phyloP scores from a whole-genome alignment of 495 filamentous ascomycete species.

The Hyaloscypha variabilis region DNA sequence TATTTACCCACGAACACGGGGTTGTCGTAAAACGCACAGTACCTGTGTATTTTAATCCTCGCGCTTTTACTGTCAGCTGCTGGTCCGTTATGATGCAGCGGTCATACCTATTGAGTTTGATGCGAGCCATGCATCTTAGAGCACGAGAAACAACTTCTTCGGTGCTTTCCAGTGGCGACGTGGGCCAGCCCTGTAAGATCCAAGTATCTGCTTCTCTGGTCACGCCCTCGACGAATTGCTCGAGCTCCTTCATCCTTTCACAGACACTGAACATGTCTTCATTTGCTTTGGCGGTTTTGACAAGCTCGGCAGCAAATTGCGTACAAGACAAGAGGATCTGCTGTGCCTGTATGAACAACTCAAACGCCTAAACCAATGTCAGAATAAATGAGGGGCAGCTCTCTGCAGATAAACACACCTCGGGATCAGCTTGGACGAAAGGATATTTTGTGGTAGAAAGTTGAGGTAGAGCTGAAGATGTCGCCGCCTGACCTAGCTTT shows the following conservation, averaged over 20 bases:
- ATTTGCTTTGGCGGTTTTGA: slow-evolving; percentile 12
- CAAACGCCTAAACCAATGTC: slow-evolving; percentile 46
- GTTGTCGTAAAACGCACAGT: slow-evolving; percentile 61
- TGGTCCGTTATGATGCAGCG: too few species aligned
- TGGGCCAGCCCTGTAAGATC: not conserved
- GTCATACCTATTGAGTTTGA: slow-evolving; percentile 63
- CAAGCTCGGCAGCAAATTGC: slow-evolving; percentile 49
- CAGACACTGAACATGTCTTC: slow-evolving; percentile 27
- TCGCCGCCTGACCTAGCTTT: too few species aligned
- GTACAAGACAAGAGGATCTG: slow-evolving; percentile 58
- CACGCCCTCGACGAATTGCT: slow-evolving; percentile 50
- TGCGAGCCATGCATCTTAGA: slow-evolving; percentile 56
- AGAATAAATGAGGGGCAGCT: not conserved
- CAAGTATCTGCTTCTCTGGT: slow-evolving; percentile 45
- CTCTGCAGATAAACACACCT: slow-evolving; percentile 43
- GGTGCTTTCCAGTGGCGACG: slow-evolving; percentile 37
- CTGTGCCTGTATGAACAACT: slow-evolving; percentile 57
- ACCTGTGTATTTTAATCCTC: slow-evolving; percentile 64
- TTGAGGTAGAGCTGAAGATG: too few species aligned
- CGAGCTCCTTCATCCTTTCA: slow-evolving; percentile 58
- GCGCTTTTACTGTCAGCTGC: too few species aligned
- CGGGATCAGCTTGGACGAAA: slow-evolving; percentile 51
- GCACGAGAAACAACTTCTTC: slow-evolving; percentile 52
- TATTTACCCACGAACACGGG: slow-evolving; percentile 62
- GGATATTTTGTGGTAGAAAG: slow-evolving; percentile 60